phyloP scores from a whole-genome alignment of 176 grass and related monocot species.

The Metroxylon sagu region DNA sequence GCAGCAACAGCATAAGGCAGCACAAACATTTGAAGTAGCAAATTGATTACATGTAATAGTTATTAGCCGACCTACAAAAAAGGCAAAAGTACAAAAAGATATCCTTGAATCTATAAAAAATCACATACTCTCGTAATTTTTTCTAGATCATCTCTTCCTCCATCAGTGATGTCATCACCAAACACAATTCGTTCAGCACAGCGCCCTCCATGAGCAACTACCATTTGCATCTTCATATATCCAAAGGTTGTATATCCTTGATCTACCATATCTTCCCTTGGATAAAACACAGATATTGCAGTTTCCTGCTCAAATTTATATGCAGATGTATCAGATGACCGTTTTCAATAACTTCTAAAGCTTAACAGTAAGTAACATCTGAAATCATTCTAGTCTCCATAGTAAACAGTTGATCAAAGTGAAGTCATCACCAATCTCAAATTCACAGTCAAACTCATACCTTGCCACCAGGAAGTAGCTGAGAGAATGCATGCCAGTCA shows the following conservation, averaged over 20 bases:
- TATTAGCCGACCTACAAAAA: too few relatives aligned
- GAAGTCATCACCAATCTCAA: too few relatives aligned
- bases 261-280: slow-evolving; percentile 31
- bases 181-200: slow-evolving; percentile 32
- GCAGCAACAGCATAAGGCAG: too few relatives aligned
- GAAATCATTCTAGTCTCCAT: too few relatives aligned
- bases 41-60: too few relatives aligned
- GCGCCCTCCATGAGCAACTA: slow-evolving; percentile 30
- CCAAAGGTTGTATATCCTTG: slow-evolving; percentile 27
- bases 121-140: slow-evolving; percentile 29
- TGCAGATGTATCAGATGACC: not conserved
- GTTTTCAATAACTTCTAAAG: too few relatives aligned
- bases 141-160: slow-evolving; percentile 34
- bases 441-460: not conserved
- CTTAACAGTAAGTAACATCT: too few relatives aligned
- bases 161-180: slow-evolving; percentile 30
- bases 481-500: slow-evolving; percentile 42
- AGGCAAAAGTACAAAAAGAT: too few relatives aligned
- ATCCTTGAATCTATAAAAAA: not conserved
- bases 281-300: slow-evolving; percentile 34
- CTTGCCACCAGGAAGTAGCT: slow-evolving; percentile 38
- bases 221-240: slow-evolving; percentile 40
- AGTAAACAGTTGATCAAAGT: too few relatives aligned
- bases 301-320: slow-evolving; percentile 21
- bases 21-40: too few relatives aligned